Conservation (phyloP, 495 filamentous ascomycete genomes). For the Polyplosphaeria fusca region DNA sequence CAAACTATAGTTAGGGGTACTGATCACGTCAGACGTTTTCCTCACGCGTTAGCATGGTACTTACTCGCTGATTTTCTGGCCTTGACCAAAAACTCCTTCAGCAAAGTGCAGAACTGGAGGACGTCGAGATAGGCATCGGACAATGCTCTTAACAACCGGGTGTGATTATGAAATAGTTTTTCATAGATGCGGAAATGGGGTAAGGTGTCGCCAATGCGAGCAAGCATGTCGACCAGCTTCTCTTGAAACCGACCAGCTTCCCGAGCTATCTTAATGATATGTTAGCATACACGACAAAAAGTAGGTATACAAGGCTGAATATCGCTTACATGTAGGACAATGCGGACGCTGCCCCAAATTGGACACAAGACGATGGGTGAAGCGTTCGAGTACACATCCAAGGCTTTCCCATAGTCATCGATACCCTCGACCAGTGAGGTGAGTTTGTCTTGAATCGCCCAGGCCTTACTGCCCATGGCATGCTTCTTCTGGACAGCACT, state of each 20-base stretch:
- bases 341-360: constrained; percentile 45
- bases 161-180: constrained; percentile 37
- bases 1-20: constrained; percentile 21
- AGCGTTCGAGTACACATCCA: constrained; percentile 43
- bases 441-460: constrained; percentile 25
- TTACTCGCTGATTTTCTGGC: constrained; percentile 23
- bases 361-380: constrained; percentile 41
- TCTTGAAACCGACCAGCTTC: constrained; percentile 42
- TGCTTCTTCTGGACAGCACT: constrained; percentile 38
- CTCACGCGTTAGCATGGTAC: neutral
- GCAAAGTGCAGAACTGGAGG: constrained; percentile 40
- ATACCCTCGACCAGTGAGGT: constrained; percentile 40
- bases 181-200: constrained; percentile 42
- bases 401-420: constrained; percentile 44
- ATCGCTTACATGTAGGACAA: constrained; percentile 43
- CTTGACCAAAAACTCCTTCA: constrained; percentile 37
- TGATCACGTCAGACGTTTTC: neutral
- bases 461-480: constrained; percentile 32
- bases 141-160: constrained; percentile 37
- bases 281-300: too few relatives aligned
- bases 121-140: constrained; percentile 45
- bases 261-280: constrained; percentile 39
- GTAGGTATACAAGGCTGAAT: too few relatives aligned
- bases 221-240: constrained; percentile 43
- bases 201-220: constrained; percentile 43